Base-by-base conservation (phyloP, 768 basidiomycete species). In the Tulasnella sp. region DNA sequence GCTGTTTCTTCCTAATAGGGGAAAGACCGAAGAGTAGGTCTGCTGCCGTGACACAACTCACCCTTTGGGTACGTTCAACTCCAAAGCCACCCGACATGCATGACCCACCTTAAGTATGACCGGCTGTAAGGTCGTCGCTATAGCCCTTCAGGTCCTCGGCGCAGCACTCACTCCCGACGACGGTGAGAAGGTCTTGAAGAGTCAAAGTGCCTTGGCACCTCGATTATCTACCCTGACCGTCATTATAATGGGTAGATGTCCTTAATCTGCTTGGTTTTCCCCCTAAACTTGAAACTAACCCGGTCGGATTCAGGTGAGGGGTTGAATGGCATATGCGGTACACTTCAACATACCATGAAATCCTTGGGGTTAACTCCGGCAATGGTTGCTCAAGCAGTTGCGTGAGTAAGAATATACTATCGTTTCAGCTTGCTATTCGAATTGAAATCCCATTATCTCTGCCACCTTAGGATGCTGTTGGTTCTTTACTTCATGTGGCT, bases 401-500 rank as follows among this genome's bases (percentile, higher is more conserved):
- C 74, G 48, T 75, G 11, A 2, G 73, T 48, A 9, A 9, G 18
- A 60, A 22, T n/a, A 48, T 12, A 48, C 6, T 16, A 16, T 48
- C 16, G 16, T 48, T 48, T 5, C 46, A 5, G 20, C 46, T 48
- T 48, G 20, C 46, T 2, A 20, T 48, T 9, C 20, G n/a, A 20
- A 20, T 3, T 41, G 3, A 41, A 41, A 18, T 16, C 5, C 24
- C 28, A 11, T 31, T 24, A 48, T 48, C 7, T 48, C 18, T 42
- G 20, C 3, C 22, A 28, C 24, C 31, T 48, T 50, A 75, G 41
- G 14, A 75, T 75, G 4, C 42, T 50, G 9, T 0, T 75, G 8
- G 28, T 42, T 18, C 40, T 75, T 34, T 75, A 75, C 74, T 50
- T 75, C 74, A 28, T 44, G 24, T 75, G 74, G 74, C 31, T 75